Evolutionary conservation across 139 green algal genomes (phyloP), one percentile per base, ranked within the genome.

Genomic region (Eudorina sp.): DNA sequence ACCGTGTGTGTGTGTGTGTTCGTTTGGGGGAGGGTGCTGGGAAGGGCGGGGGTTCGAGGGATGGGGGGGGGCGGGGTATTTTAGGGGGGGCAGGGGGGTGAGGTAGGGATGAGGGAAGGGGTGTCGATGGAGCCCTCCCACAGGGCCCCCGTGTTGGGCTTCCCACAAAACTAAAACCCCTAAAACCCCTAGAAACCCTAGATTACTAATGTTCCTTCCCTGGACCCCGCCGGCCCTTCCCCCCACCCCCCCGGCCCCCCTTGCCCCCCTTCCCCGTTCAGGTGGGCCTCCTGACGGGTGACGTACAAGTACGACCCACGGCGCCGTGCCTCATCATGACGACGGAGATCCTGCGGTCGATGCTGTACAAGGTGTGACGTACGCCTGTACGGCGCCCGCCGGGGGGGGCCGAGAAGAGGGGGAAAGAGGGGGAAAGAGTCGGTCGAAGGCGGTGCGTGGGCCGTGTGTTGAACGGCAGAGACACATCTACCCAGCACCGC

Each of bases 241-340:
- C 46, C 34, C 73, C 73, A 27, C 4, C 73, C 41, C 45, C 72
- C 72, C 72, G 1, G 14, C 25, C 58, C 36, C 21, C 27, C 43
- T 45, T 46, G 27, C 25, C 74, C 74, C 29, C 46, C 27, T 45
- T n/a, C 51, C 77, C 36, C 53, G 1, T 53, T 18, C 93, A 97
- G 94, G 94, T 97, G 40, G 98, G 98, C 27, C 90, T 99, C 81
- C 94, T 99, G 72, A 99, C 98, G 0, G 98, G 98, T 29, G 98
- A 99, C 83, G 96, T 98, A 27, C 96, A 95, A 80, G 97, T 99
- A 89, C 94, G 94, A 53, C 96, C 97, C 13, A 95, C 98, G 74
- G 91, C 95, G 1, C 78, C 95, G 14, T 99, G 96, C 92, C 94
- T 99, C 27, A 99, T 99, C 91, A 98, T 99, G 96, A 99, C 98